Conservation (phyloP, 805 yeast species). For the Lipomyces kockii region DNA sequence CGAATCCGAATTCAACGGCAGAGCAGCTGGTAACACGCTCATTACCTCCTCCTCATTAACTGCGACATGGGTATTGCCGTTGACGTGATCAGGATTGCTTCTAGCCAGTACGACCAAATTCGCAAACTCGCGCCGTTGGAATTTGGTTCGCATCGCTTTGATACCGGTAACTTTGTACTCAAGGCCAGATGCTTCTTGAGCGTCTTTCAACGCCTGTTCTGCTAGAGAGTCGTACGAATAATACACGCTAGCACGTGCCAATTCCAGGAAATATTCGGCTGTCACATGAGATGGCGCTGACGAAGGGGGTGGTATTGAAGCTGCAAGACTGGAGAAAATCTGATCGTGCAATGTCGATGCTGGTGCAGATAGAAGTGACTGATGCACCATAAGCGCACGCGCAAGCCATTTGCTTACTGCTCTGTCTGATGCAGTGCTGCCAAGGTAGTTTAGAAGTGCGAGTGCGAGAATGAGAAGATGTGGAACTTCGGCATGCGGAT, state of each 20-base stretch:
- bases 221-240: constrained; percentile 52
- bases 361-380: constrained; percentile 41
- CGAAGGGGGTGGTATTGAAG: constrained; percentile 11
- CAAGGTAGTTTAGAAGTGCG: constrained; percentile 51
- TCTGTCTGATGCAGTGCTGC: constrained; percentile 31
- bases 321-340: constrained; percentile 32
- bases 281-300: neutral
- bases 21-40: constrained; percentile 13
- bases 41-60: neutral
- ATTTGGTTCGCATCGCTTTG: constrained; percentile 84
- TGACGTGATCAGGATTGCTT: constrained; percentile 26
- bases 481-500: constrained; percentile 61
- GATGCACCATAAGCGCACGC: constrained; percentile 46
- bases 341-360: constrained; percentile 41
- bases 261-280: constrained; percentile 29
- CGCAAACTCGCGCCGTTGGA: constrained; percentile 71
- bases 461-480: constrained; percentile 53
- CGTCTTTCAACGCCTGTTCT: constrained; percentile 44
- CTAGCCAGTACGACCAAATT: constrained; percentile 78
- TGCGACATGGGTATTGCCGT: neutral
- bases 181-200: constrained; percentile 46
- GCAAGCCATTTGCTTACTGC: constrained; percentile 42
- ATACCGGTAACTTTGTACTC: constrained; percentile 80
- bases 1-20: constrained; percentile 61
- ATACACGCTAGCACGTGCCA: constrained; percentile 41